phyloP scores from a whole-genome alignment of 306 rosid genomes.

The Dryas alaskensis region DNA sequence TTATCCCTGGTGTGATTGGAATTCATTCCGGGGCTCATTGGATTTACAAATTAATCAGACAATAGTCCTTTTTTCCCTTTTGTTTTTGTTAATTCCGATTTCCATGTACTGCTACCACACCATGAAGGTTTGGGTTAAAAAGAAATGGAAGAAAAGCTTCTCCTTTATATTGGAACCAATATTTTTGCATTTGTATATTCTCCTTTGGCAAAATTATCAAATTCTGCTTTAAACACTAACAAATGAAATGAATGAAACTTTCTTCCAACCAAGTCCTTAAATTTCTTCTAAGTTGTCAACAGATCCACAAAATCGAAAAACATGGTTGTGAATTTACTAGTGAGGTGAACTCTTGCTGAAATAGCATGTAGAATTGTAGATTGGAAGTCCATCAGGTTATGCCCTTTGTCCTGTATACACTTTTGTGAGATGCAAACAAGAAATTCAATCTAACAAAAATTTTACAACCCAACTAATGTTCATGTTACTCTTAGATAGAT shows the following conservation, averaged over 20 bases:
- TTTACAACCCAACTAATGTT: no score
- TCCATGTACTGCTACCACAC: background rate
- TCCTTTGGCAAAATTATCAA: background rate
- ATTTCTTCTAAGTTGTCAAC: background rate
- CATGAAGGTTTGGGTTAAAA: background rate
- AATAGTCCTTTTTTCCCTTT: background rate
- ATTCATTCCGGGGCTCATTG: background rate
- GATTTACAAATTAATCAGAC: conserved; percentile 9
- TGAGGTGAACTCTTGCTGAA: background rate
- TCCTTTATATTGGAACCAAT: background rate
- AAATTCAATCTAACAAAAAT: no score
- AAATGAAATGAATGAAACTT: background rate
- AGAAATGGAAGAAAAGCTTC: background rate
- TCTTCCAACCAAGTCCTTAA: background rate
- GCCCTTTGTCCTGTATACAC: no score
- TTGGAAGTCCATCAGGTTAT: background rate
- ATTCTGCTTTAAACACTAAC: background rate
- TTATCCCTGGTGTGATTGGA: background rate
- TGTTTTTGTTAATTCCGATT: background rate
- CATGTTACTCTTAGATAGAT: no score
- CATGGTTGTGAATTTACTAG: background rate
- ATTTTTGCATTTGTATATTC: no score
- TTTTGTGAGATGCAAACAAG: no score
- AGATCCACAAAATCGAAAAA: background rate
- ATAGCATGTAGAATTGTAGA: background rate